These are phyloP conservation scores for Mycena sp. DNA, from an alignment of 1,284 basidiomycete genomes.

Conservation along the genomic window DNA sequence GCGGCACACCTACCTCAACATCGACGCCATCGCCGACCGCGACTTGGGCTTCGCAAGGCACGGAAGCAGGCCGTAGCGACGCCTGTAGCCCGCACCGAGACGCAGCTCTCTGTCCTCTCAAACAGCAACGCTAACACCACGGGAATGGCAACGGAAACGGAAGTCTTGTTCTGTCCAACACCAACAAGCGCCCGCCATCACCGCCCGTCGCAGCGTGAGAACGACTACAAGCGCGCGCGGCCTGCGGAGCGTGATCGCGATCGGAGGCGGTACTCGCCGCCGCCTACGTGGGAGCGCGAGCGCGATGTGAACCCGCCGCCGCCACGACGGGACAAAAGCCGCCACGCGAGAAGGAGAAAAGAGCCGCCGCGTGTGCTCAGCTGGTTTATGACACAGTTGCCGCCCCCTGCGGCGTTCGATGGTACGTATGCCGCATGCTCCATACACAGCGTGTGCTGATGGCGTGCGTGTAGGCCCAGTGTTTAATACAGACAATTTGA, in stretches of 20 bases:
- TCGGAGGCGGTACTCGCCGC: conserved; percentile 49
- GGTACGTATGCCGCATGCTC: conserved; percentile 61
- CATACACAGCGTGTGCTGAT: conserved; percentile 23
- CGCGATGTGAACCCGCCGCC: conserved; percentile 48
- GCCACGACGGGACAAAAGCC: conserved; percentile 42
- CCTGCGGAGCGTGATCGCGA: conserved; percentile 55
- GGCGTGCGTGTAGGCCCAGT: conserved; percentile 70
- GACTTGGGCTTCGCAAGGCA: conserved; percentile 83
- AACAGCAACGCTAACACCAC: conserved; percentile 28
- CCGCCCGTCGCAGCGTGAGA: conserved; percentile 12
- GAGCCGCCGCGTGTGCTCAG: conserved; percentile 76
- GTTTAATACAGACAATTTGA: conserved; percentile 87
- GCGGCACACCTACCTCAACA: conserved; percentile 87
- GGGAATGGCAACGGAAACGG: not conserved
- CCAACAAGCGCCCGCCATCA: conserved; percentile 11
- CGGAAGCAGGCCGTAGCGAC: conserved; percentile 43
- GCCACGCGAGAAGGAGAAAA: conserved; percentile 52
- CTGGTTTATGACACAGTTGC: conserved; percentile 86
- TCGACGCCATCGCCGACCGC: conserved; percentile 89
- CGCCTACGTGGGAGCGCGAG: conserved; percentile 60
- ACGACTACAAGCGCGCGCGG: conserved; percentile 67
- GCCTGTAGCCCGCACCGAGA: too few species aligned
- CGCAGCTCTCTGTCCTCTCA: too few species aligned
- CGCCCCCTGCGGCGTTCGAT: conserved; percentile 77
- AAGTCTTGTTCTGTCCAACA: conserved; percentile 24